Evolutionary conservation across 2,329 filamentous ascomycete genomes (phyloP).

Genomic region (Sclerotiophoma versabilis): DNA sequence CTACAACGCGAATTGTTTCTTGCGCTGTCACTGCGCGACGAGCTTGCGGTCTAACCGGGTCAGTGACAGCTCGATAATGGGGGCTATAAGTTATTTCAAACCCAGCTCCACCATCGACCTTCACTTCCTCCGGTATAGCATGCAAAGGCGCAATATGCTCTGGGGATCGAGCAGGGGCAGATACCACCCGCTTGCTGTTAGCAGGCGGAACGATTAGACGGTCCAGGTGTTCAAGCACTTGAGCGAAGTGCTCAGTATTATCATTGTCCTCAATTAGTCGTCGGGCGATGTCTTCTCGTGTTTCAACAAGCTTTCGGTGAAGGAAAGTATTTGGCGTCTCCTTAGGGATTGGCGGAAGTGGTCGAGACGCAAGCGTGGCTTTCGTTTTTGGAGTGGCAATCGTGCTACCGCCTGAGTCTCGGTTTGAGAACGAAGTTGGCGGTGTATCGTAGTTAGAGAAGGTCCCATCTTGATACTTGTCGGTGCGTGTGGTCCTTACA

Average conservation of each 20-base stretch:
- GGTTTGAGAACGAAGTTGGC: slow-evolving; percentile 57
- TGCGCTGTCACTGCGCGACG: slow-evolving; percentile 36
- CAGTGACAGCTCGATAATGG: slow-evolving; percentile 53
- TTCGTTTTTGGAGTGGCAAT: slow-evolving; percentile 37
- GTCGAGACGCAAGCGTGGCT: slow-evolving; percentile 48
- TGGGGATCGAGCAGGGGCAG: slow-evolving; percentile 51
- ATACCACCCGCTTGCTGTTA: slow-evolving; percentile 53
- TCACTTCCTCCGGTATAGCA: slow-evolving; percentile 61
- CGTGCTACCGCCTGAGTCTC: slow-evolving; percentile 43
- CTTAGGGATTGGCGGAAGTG: slow-evolving; percentile 54
- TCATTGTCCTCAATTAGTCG: slow-evolving; percentile 56
- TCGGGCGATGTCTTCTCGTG: slow-evolving; percentile 63
- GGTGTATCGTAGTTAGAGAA: slow-evolving; percentile 59
- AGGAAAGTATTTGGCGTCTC: slow-evolving; percentile 61
- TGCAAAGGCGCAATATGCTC: slow-evolving; percentile 51
- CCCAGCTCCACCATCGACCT: slow-evolving; percentile 44
- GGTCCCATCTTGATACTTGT: slow-evolving; percentile 35
- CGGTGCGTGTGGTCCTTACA: slow-evolving; percentile 50
- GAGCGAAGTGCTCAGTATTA: slow-evolving; percentile 61
- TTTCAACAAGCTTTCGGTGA: slow-evolving; percentile 64
- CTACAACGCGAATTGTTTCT: slow-evolving; percentile 65
- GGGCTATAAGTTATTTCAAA: slow-evolving; percentile 34
- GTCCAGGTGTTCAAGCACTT: slow-evolving; percentile 68
- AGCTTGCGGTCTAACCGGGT: slow-evolving; percentile 46
- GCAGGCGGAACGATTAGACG: slow-evolving; percentile 59